Conservation (phyloP, 2,329 filamentous ascomycete genomes). For the Clarireedia monteithiana region DNA sequence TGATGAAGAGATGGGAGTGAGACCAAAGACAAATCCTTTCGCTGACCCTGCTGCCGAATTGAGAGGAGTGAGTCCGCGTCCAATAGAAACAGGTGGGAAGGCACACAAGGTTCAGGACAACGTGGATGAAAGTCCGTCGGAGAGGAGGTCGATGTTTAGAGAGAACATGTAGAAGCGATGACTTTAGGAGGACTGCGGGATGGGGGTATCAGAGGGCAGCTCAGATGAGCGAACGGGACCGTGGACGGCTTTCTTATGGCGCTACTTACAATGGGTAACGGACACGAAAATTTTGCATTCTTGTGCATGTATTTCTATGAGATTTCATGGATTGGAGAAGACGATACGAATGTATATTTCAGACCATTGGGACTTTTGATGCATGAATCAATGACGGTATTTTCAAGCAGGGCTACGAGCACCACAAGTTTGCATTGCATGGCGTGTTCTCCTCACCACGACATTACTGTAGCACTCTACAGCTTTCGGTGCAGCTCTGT, state of each 20-base stretch:
- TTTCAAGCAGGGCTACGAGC: not conserved
- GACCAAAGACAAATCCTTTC: constrained; percentile 53
- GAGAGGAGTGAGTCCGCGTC: constrained; percentile 68
- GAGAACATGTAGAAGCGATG: constrained; percentile 50
- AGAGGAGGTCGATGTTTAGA: constrained; percentile 61
- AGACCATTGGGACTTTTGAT: too few relatives aligned
- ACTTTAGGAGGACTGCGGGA: not conserved
- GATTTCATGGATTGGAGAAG: not conserved
- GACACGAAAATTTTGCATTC: not conserved
- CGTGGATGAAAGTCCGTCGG: constrained; percentile 49
- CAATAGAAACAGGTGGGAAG: constrained; percentile 44
- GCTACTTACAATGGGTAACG: not conserved
- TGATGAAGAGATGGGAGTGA: constrained; percentile 37
- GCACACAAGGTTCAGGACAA: constrained; percentile 24
- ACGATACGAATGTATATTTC: not conserved
- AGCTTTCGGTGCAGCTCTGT: too few relatives aligned
- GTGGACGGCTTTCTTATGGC: not conserved
- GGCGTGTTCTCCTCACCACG: too few relatives aligned
- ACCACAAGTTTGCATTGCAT: not conserved
- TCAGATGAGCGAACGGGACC: not conserved
- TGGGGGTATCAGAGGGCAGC: not conserved
- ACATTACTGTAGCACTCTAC: too few relatives aligned
- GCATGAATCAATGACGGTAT: not conserved
- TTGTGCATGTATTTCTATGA: not conserved
- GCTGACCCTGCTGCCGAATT: constrained; percentile 57